Evolutionary conservation across 2,329 filamentous ascomycete genomes (phyloP), one percentile per base, ranked within the genome.

Genomic region (Fusarium guadeloupense): DNA sequence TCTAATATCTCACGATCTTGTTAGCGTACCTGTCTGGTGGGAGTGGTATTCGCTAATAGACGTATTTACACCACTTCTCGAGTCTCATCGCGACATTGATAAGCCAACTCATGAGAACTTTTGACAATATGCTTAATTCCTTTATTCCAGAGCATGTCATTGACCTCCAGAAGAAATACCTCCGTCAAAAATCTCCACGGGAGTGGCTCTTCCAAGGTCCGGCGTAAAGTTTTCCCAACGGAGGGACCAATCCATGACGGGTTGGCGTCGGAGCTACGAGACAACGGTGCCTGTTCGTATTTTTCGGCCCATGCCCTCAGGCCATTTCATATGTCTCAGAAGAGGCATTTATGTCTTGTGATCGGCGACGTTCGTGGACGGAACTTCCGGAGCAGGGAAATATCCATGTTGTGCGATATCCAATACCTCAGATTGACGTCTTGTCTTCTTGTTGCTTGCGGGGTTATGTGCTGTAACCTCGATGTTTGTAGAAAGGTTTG

Each of bases 231-330:
- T 51, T 37, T 23, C 16, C 16, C 12, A 28, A 26, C 31, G 20
- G 16, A 16, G 17, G 23, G 12, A 10, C 41, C 48, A 51, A 7
- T 16, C 48, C 31, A 37, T 51, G 31, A 50, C 26, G 31, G 26
- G 31, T 25, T 51, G 44, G 44, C 9, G 19, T n/a, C 34, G n/a
- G 31, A 50, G 28, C 44, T 23, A 35, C 51, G 35, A 50, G 50
- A 50, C 50, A 50, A 41, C 44, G 50, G 50, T 19, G 28, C 35
- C 23, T 37, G 31, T 31, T 41, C n/a, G 23, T 41, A 35, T 53
- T 39, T 35, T 13, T 16, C 13, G 13, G 13, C 35, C 50, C 49
- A 53, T 34, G 21, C 49, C 44, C 35, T 53, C 49, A 53, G 44
- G 21, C 49, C 44, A 50, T 35, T n/a, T n/a, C n/a, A n/a, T n/a